These are phyloP conservation scores for Colletotrichum sp. DNA, from an alignment of 2,329 filamentous ascomycete genomes.

Conservation along the genomic window DNA sequence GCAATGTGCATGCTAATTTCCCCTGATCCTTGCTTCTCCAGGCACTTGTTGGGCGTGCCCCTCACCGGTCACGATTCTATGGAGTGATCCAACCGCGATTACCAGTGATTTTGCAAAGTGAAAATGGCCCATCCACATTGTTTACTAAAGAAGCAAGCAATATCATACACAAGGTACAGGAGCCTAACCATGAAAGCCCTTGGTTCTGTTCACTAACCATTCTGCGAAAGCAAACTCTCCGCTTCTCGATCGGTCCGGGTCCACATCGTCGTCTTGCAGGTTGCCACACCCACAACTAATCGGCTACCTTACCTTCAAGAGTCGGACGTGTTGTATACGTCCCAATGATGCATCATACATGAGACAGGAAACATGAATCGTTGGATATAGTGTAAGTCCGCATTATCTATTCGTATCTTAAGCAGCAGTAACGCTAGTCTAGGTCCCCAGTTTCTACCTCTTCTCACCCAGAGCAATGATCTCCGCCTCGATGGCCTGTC, in stretches of 20 bases:
- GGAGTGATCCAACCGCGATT: not conserved
- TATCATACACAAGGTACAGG: not conserved
- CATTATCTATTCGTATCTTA: not conserved
- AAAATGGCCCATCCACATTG: not conserved
- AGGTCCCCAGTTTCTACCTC: not conserved
- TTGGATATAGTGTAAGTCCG: not conserved
- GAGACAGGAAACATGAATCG: not conserved
- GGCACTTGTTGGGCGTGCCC: not conserved
- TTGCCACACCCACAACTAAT: not conserved
- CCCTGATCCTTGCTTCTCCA: not conserved
- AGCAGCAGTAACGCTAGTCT: not conserved
- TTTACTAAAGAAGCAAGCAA: not conserved
- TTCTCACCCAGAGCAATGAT: constrained; percentile 15
- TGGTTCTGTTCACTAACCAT: not conserved
- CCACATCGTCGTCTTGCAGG: not conserved
- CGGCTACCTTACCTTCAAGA: not conserved
- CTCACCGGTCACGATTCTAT: not conserved
- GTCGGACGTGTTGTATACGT: not conserved
- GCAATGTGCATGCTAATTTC: not conserved
- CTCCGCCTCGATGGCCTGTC: constrained; percentile 25
- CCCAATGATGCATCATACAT: not conserved
- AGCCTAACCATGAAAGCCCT: not conserved
- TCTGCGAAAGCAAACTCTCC: not conserved
- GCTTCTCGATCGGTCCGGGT: not conserved
- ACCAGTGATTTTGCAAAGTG: not conserved